Base-by-base conservation (phyloP, 2,329 filamentous ascomycete genomes). In the Phyllosticta ampelicida region DNA sequence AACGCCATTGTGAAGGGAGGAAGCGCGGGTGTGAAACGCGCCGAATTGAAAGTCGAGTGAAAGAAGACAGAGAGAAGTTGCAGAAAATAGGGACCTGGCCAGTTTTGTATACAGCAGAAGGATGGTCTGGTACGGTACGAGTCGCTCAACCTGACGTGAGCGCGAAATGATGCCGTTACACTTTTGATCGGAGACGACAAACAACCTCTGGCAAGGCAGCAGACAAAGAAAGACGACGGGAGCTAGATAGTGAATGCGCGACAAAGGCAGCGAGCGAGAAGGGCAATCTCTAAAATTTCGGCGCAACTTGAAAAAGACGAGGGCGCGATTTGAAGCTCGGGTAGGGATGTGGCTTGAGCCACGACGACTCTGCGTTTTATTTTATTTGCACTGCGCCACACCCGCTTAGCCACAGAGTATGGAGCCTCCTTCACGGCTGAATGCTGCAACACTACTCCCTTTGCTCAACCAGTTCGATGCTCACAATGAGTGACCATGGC, bases 401-500 rank as follows among this genome's bases (percentile, higher is more conserved):
- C 23, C 51, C 55, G 50, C 30, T 18, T 18, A 56, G 54, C 48
- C 18, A 19, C 30, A 13, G 19, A 18, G n/a, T n/a, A n/a, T n/a
- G n/a, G n/a, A n/a, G 55, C 13, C 30, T 23, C 50, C 9, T 26
- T 9, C n/a, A 19, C 51, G 16, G 4, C 30, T 16, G 51, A 26
- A 3, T 26, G 23, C 23, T 26, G 3, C 23, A 26, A 26, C 23
- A 8, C 3, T 51, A 19, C 49, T 51, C 18, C 18, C 9, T n/a
- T n/a, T 19, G 11, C 16, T n/a, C 30, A 36, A 36, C 30, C 30
- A 36, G 13, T 50, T 18, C 48, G 18, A 13, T n/a, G 5, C 13
- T 48, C 19, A 30, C 53, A 11, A 20, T 11, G 44, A 23, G 9
- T 9, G 48, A 13, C 21, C 59, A 54, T 57, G 77, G 80, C 29